Percentiles rank a stretch among this genome's conserved stretches.
These are phyloP conservation scores for Vairimorpha ceranae DNA, from an alignment of 371 early-diverging fungal genomes.

Conservation along the genomic window DNA sequence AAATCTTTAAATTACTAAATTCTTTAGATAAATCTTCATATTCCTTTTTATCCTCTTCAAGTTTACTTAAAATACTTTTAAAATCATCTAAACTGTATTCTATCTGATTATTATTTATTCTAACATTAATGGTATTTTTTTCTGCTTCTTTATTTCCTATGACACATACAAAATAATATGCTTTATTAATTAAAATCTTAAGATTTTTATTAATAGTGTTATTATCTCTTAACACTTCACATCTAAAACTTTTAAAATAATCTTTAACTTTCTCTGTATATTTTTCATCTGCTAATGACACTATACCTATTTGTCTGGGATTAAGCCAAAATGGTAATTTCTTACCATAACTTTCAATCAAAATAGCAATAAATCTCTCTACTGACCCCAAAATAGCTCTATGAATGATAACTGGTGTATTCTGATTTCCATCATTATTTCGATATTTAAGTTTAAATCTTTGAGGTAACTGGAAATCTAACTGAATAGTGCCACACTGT, in stretches of 20 bases:
- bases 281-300: constrained; percentile 63
- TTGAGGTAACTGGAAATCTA: constrained; percentile 89
- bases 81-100: constrained; percentile 19
- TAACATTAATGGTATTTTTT: constrained; percentile 67
- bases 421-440: constrained; percentile 65
- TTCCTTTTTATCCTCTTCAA: background rate
- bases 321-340: constrained; percentile 93
- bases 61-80: background rate
- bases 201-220: constrained; percentile 89
- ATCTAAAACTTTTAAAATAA: constrained; percentile 61
- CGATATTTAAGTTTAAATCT: constrained; percentile 82
- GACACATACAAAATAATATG: constrained; percentile 80
- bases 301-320: constrained; percentile 82
- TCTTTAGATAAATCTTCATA: constrained; percentile 2
- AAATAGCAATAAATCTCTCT: constrained; percentile 90
- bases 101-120: constrained; percentile 11
- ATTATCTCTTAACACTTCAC: constrained; percentile 66
- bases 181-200: constrained; percentile 74
- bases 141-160: constrained; percentile 83
- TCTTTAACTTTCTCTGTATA: constrained; percentile 60
- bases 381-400: constrained; percentile 94
- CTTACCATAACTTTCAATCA: constrained; percentile 85
- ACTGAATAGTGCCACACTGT: constrained; percentile 96
- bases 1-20: no score
- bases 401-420: constrained; percentile 93